Conservation (phyloP, 441 rosid species). For the Adansonia grandidieri region DNA sequence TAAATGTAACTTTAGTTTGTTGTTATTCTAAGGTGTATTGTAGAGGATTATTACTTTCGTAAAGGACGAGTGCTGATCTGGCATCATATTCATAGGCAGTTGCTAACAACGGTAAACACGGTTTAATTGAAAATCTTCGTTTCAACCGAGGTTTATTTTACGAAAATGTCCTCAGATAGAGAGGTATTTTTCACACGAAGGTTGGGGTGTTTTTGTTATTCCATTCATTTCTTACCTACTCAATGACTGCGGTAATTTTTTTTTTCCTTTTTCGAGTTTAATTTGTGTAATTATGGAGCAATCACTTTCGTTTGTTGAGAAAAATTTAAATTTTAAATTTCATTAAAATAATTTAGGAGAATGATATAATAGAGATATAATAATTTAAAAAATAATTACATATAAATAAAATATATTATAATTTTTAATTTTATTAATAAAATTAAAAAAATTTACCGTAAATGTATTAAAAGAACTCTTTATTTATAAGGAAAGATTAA, state of each 20-base stretch:
- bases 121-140: background rate
- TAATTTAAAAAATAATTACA: no score
- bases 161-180: background rate
- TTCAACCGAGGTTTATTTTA: background rate
- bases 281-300: background rate
- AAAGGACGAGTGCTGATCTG: slow-evolving; percentile 11
- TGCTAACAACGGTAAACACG: slow-evolving; percentile 27
- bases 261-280: background rate
- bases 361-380: no score
- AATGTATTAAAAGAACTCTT: no score
- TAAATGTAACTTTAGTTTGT: slow-evolving; percentile 19
- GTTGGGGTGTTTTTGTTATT: background rate
- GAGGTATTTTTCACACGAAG: no score
- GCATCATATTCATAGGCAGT: slow-evolving; percentile 25
- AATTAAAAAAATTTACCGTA: no score
- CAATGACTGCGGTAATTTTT: background rate
- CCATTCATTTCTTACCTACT: background rate
- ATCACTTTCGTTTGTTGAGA: background rate
- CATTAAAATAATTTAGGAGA: no score
- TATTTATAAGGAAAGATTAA: background rate
- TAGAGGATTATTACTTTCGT: background rate
- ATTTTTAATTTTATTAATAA: no score
- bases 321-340: no score
- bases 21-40: background rate
- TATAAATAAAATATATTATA: no score